A percentile compares a stretch with the other conserved stretches of the same genome.
These are phyloP conservation scores for Cryptococcus hybrid DNA, from an alignment of 1,284 basidiomycete species.

Conservation along the genomic window DNA sequence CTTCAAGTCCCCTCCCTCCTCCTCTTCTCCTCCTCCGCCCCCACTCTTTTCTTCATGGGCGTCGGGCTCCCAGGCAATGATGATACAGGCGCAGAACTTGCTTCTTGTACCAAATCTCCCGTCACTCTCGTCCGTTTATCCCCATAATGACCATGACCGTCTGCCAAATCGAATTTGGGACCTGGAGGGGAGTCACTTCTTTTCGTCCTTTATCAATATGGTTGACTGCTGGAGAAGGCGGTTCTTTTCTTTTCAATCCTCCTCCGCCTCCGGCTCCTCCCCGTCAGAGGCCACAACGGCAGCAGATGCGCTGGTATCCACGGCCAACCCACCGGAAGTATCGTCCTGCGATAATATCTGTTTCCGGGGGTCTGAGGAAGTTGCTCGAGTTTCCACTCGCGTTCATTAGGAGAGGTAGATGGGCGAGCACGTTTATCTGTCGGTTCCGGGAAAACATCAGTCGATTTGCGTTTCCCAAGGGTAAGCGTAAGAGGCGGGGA, in stretches of 20 bases:
- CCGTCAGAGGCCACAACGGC: not conserved
- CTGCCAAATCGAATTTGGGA: not conserved
- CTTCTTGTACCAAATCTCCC: not conserved
- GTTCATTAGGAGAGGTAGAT: not conserved
- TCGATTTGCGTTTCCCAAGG: conserved; percentile 1
- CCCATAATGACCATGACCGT: not conserved
- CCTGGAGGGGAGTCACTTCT: conserved; percentile 8
- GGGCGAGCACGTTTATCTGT: not conserved
- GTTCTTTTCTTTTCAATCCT: conserved; percentile 1
- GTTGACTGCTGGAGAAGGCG: conserved; percentile 6
- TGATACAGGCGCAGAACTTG: not conserved
- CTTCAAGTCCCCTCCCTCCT: too few species aligned
- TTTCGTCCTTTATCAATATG: conserved; percentile 9
- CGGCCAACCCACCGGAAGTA: too few species aligned
- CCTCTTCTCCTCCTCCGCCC: too few species aligned
- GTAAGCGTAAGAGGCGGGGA: not conserved
- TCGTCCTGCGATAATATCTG: too few species aligned
- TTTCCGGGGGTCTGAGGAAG: too few species aligned
- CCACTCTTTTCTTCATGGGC: not conserved
- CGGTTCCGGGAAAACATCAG: not conserved
- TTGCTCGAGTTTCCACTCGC: not conserved
- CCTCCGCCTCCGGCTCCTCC: not conserved
- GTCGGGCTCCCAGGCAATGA: conserved; percentile 6
- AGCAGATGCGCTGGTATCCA: too few species aligned
- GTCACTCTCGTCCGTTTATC: not conserved